Conservation (phyloP, 352 stramenopile genomes). For the Halophytophthora polymorphica region DNA sequence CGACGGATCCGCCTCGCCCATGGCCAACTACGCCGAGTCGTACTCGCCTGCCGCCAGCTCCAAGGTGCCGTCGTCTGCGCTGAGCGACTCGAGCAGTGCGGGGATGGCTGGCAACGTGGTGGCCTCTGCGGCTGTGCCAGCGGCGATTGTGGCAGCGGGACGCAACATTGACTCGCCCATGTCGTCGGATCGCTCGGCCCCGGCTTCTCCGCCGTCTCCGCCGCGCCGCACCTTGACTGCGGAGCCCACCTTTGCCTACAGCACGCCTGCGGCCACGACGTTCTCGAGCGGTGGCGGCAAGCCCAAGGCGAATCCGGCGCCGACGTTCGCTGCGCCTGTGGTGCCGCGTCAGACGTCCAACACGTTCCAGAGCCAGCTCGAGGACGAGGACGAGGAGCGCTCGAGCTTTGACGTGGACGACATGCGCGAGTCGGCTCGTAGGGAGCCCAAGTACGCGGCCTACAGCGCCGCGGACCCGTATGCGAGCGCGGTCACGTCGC, state of each 20-base stretch:
- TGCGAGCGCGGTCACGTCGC: constrained; percentile 53
- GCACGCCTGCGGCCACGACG: constrained; percentile 18
- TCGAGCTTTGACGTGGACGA: constrained; percentile 85
- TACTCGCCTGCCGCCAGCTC: constrained; percentile 37
- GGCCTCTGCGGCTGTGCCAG: constrained; percentile 4
- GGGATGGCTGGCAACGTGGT: neutral
- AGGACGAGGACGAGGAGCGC: constrained; percentile 42
- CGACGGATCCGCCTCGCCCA: constrained; percentile 46
- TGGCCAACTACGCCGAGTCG: constrained; percentile 49
- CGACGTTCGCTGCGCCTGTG: constrained; percentile 38
- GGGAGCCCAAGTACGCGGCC: constrained; percentile 22
- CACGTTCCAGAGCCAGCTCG: constrained; percentile 26
- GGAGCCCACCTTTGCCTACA: constrained; percentile 9
- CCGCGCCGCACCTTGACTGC: constrained; percentile 12
- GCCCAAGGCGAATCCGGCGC: constrained; percentile 20
- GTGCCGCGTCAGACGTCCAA: constrained; percentile 24
- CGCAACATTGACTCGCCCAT: constrained; percentile 17
- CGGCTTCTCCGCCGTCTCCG: constrained; percentile 19
- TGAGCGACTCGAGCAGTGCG: constrained; percentile 10
- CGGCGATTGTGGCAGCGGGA: constrained; percentile 27
- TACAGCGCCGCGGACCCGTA: constrained; percentile 36
- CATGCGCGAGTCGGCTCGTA: constrained; percentile 60
- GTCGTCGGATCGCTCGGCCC: constrained; percentile 9
- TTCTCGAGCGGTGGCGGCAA: constrained; percentile 26
- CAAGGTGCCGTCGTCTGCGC: constrained; percentile 15